Conservation (phyloP, 306 rosid genomes). For the Cicer pinnatifidum region DNA sequence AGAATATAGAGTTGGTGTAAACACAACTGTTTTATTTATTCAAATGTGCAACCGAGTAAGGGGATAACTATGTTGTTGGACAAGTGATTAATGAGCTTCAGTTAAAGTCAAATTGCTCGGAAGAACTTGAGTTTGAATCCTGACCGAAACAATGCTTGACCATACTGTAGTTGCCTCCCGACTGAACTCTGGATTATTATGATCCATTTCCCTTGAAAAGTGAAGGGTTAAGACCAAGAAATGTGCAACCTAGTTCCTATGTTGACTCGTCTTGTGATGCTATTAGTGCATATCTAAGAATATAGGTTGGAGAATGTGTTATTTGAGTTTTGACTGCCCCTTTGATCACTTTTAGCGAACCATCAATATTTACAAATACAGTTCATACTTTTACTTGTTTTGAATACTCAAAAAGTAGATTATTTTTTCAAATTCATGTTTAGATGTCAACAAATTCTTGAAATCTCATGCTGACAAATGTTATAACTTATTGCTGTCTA, state of each 20-base stretch:
- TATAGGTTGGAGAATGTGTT: neutral
- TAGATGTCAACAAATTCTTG: neutral
- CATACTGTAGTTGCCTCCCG: no score
- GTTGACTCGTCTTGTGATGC: neutral
- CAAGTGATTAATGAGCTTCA: no score
- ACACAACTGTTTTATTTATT: neutral
- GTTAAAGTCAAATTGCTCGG: no score
- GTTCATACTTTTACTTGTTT: no score
- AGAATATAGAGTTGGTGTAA: neutral
- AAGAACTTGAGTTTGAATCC: no score
- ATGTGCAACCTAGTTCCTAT: neutral
- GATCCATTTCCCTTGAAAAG: no score
- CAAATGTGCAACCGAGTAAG: neutral
- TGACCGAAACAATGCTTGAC: no score
- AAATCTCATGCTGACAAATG: neutral
- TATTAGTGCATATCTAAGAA: neutral
- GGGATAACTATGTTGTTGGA: no score
- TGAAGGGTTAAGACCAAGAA: no score
- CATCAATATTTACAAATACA: no score
- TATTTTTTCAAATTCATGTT: slow-evolving; percentile 9
- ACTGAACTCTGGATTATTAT: no score
- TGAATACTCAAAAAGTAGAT: neutral
- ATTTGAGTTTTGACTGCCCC: neutral
- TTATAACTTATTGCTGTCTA: neutral
- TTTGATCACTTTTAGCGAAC: no score